Evolutionary conservation across 306 rosid genomes (phyloP).

Genomic region (Phaseolus lunatus): DNA sequence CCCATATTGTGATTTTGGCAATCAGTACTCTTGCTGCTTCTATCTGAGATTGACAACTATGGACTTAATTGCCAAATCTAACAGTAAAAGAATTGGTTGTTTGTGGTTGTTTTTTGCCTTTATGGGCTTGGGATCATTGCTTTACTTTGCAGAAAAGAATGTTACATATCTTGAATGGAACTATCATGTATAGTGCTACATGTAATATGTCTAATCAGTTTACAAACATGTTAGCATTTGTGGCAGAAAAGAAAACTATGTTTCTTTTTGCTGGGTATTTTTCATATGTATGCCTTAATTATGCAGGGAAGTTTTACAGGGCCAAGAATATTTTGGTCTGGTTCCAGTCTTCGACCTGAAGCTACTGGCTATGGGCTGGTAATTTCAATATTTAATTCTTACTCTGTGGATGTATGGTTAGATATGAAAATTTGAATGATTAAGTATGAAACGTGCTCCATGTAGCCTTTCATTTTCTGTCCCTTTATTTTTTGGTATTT

Average conservation of each 20-base stretch:
- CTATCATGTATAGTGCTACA: neutral
- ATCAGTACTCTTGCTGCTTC: too few relatives aligned
- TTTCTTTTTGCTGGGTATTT: slow-evolving; percentile 35
- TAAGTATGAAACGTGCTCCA: slow-evolving; percentile 20
- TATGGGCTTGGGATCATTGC: slow-evolving; percentile 16
- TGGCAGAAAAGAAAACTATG: slow-evolving; percentile 27
- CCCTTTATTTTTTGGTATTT: neutral
- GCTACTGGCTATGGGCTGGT: slow-evolving; percentile 99
- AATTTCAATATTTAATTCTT: slow-evolving; percentile 53
- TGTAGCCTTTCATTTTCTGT: slow-evolving; percentile 19
- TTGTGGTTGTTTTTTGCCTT: slow-evolving; percentile 1
- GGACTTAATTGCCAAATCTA: neutral
- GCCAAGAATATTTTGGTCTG: slow-evolving; percentile 99
- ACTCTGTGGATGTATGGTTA: slow-evolving; percentile 29
- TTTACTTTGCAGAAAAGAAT: slow-evolving; percentile 25
- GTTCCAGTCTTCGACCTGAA: slow-evolving; percentile 98
- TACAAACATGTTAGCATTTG: neutral
- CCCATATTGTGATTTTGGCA: too few relatives aligned
- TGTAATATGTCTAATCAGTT: slow-evolving; percentile 31
- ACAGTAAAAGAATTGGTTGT: neutral
- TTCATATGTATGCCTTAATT: slow-evolving; percentile 63
- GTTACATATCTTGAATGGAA: slow-evolving; percentile 6
- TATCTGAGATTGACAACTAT: neutral
- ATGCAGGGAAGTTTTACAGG: slow-evolving; percentile 99
- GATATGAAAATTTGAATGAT: slow-evolving; percentile 31